Percentiles rank a stretch among this genome's conserved stretches.
These are phyloP conservation scores for Epichloe festucae DNA, from an alignment of 2,329 filamentous ascomycete species.

Conservation along the genomic window DNA sequence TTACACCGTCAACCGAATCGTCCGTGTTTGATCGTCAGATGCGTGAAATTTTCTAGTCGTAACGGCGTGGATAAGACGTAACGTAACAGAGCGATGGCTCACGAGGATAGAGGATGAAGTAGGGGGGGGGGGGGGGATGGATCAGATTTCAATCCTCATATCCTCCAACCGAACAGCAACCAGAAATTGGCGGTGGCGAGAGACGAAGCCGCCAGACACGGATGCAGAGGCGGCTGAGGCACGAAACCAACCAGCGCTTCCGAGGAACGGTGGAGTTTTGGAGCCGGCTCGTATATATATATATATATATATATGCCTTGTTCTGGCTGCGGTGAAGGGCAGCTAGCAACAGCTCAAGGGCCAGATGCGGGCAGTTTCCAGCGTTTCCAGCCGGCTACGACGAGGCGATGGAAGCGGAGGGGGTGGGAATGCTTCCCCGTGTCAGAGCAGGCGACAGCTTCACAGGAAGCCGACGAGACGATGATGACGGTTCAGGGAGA, in stretches of 20 bases:
- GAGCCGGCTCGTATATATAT: not conserved
- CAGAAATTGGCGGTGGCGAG: not conserved
- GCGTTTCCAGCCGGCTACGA: not conserved
- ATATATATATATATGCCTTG: not conserved
- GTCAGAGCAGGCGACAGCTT: not conserved
- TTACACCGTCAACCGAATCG: not conserved
- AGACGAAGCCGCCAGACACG: not conserved
- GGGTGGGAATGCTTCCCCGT: not conserved
- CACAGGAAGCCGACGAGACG: not conserved
- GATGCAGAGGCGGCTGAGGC: not conserved
- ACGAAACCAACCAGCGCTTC: conserved; percentile 1
- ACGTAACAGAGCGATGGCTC: not conserved
- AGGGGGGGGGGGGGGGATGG: not conserved
- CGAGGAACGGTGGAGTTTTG: not conserved
- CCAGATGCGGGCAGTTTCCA: not conserved
- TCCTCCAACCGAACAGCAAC: not conserved
- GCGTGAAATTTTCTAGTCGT: not conserved
- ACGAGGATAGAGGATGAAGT: not conserved
- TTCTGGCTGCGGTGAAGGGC: not conserved
- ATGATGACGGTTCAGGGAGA: conserved; percentile 1
- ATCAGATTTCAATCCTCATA: not conserved
- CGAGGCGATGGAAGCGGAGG: not conserved
- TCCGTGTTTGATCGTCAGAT: not conserved
- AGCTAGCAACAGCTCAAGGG: not conserved
- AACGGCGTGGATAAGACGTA: not conserved